phyloP scores from a whole-genome alignment of 2,329 filamentous ascomycete species.

The Colletotrichum agaves region DNA sequence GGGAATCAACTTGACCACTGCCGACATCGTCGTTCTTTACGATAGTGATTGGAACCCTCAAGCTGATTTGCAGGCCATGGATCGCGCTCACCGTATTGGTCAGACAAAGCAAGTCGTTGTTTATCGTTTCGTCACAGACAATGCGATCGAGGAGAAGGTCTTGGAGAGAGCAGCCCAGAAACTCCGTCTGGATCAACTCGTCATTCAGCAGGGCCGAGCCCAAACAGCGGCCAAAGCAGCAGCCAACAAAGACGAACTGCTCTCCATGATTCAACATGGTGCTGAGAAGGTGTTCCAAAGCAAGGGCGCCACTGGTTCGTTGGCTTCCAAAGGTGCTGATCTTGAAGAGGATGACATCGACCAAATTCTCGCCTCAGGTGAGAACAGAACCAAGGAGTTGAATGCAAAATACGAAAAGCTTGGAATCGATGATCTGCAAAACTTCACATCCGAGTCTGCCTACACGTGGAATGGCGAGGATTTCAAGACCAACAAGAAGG shows the following conservation, averaged over 20 bases:
- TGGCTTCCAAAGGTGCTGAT: constrained; percentile 69
- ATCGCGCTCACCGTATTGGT: constrained; percentile 96
- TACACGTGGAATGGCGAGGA: constrained; percentile 99
- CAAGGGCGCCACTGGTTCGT: constrained; percentile 71
- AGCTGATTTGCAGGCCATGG: constrained; percentile 98
- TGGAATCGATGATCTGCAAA: constrained; percentile 95
- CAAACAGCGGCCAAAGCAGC: constrained; percentile 91
- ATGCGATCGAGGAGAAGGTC: constrained; percentile 98
- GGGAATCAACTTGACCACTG: constrained; percentile 94
- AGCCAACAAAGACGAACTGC: constrained; percentile 93
- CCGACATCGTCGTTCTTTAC: constrained; percentile 95
- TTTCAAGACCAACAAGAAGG: constrained; percentile 91
- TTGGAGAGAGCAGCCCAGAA: constrained; percentile 97
- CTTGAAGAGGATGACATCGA: constrained; percentile 93
- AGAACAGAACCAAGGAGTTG: constrained; percentile 87
- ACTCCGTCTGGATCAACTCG: constrained; percentile 92
- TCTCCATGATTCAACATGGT: constrained; percentile 98
- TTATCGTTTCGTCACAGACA: constrained; percentile 96
- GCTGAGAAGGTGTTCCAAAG: constrained; percentile 92
- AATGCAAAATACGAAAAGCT: constrained; percentile 97
- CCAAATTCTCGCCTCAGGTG: constrained; percentile 84
- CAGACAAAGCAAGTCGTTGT: constrained; percentile 98
- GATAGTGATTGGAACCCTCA: constrained; percentile 99
- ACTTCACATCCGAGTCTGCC: constrained; percentile 96
- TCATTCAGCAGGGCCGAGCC: constrained; percentile 96